Conservation (phyloP, 306 rosid genomes). For the Myrica gale region DNA sequence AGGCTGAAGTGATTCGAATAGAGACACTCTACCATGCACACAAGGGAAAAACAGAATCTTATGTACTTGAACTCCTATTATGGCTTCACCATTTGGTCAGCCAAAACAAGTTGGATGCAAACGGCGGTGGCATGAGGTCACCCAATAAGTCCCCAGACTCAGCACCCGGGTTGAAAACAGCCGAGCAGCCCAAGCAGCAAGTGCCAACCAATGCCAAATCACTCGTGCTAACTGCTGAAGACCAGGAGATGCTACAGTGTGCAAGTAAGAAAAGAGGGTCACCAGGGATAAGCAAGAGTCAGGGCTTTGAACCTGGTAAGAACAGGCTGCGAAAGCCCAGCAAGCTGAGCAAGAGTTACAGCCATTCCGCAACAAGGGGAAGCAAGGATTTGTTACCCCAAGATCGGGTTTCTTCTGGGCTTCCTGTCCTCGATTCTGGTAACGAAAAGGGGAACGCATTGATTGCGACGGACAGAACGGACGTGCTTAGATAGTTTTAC, state of each 20-base stretch:
- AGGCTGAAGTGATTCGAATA: constrained; percentile 54
- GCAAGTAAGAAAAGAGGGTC: constrained; percentile 37
- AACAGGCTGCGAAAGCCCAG: constrained; percentile 28
- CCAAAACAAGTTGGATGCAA: constrained; percentile 39
- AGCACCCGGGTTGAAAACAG: constrained; percentile 26
- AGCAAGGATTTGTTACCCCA: constrained; percentile 41
- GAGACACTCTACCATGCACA: constrained; percentile 88
- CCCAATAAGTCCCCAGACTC: constrained; percentile 33
- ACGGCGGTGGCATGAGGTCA: constrained; percentile 25
- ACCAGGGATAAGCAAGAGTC: constrained; percentile 61
- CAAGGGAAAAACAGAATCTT: constrained; percentile 64
- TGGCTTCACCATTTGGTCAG: constrained; percentile 77
- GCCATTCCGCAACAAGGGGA: constrained; percentile 48
- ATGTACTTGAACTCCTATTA: constrained; percentile 58
- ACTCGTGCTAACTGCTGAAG: constrained; percentile 46
- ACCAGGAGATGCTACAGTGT: constrained; percentile 52
- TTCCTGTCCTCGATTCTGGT: constrained; percentile 50
- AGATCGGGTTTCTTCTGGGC: constrained; percentile 47
- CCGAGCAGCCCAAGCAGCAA: constrained; percentile 27
- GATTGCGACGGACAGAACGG: constrained; percentile 67
- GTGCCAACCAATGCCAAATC: not conserved
- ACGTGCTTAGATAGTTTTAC: constrained; percentile 38
- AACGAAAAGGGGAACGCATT: constrained; percentile 59
- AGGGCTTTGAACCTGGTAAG: constrained; percentile 49
- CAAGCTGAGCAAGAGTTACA: constrained; percentile 55